These are phyloP conservation scores for Hibiscus mutabilis DNA, from an alignment of 345 rosid species.

Conservation along the genomic window DNA sequence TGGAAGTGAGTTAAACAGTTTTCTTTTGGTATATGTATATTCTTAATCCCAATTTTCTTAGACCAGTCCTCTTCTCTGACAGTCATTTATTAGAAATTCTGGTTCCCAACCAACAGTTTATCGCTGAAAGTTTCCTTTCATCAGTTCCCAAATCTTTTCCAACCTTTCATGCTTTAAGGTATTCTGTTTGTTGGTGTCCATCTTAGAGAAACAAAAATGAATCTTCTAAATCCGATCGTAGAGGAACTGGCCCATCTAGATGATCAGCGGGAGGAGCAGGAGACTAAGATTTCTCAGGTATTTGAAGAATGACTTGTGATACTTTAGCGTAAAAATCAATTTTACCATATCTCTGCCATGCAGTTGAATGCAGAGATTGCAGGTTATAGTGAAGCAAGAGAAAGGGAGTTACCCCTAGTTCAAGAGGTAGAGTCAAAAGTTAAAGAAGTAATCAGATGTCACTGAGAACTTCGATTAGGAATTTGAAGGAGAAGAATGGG, in stretches of 20 bases:
- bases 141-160: not conserved
- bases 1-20: not conserved
- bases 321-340: not conserved
- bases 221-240: constrained; percentile 34
- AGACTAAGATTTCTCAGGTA: constrained; percentile 66
- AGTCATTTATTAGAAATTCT: not conserved
- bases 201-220: constrained; percentile 64
- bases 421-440: constrained; percentile 56
- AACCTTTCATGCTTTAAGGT: not conserved
- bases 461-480: constrained; percentile 44
- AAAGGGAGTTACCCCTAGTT: constrained; percentile 42
- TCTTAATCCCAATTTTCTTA: not conserved
- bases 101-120: not conserved
- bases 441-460: constrained; percentile 69
- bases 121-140: not conserved
- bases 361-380: constrained; percentile 75
- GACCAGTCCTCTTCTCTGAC: not conserved
- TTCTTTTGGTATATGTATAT: not conserved
- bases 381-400: constrained; percentile 53
- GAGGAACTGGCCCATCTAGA: constrained; percentile 67
- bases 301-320: constrained; percentile 1
- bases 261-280: constrained; percentile 58
- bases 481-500: constrained; percentile 52
- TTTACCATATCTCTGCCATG: constrained; percentile 23
- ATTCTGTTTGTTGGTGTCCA: constrained; percentile 10